Base-by-base conservation (phyloP, 1,139 yeast species). In the Kodamaea alishanica region DNA sequence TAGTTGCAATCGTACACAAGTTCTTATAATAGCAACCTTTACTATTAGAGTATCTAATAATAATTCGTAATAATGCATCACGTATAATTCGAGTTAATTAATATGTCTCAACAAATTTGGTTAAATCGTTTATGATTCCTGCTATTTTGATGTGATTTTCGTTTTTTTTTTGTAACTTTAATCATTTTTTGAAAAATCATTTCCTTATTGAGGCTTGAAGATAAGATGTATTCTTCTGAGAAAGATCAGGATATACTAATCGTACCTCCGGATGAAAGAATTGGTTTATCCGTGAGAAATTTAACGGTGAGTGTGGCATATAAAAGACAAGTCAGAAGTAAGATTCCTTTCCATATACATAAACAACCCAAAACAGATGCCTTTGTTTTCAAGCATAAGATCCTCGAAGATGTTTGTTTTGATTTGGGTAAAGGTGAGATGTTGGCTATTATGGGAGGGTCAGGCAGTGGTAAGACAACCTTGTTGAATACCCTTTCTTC, bases 391-490 rank as follows among this genome's bases (percentile, higher is more conserved):
- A 15, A 15, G 4, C 20, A 15, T 15, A 27, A 42, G 11, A 54
- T 56, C 23, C 43, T 55, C 28, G 48, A 56, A 26, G 43, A 49
- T 20, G 47, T 57, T 7, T 49, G 56, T n/a, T 53, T 57, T 24
- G 57, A 51, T 23, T 41, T 54, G 27, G 45, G 41, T 4, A 36
- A 41, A 5, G 49, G 56, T 12, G 48, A 54, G 29, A 44, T 56
- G 51, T 41, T 56, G 44, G 61, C 61, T 15, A 55, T 57, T 22
- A 52, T 57, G 55, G 61, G 61, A 2, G 60, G 60, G 6, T 55
- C 60, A 1, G 61, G 61, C 0, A 48, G 55, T 20, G 61, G 61
- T 1, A 57, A 57, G 26, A 54, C 61, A 22, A 56, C 61, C 2
- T 43, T 57, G 5, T 46, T 57, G 15, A 55, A 57, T 30, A 54